Evolutionary conservation across 2,329 filamentous ascomycete genomes (phyloP).

Genomic region (Ceratocystis lukuohia): DNA sequence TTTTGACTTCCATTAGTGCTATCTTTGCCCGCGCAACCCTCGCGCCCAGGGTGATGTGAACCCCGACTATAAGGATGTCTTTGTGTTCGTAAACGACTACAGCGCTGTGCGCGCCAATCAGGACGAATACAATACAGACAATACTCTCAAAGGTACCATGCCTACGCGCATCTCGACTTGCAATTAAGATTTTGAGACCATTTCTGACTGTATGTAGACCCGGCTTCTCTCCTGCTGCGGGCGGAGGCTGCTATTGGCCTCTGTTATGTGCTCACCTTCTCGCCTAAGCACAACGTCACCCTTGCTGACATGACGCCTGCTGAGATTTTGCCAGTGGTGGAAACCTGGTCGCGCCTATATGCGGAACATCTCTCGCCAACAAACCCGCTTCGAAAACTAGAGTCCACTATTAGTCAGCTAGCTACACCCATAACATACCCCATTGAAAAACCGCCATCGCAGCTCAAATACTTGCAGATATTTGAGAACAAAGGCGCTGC

Average conservation of each 20-base stretch:
- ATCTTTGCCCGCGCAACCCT: conserved; percentile 83
- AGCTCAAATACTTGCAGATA: conserved; percentile 81
- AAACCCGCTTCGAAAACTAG: conserved; percentile 43
- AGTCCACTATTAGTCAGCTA: conserved; percentile 30
- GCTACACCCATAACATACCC: conserved; percentile 30
- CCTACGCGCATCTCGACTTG: background rate
- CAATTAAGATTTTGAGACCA: background rate
- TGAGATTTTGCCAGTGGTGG: conserved; percentile 69
- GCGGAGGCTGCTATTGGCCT: conserved; percentile 83
- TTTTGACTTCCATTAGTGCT: conserved; percentile 48
- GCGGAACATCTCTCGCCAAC: conserved; percentile 61
- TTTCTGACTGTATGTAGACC: conserved; percentile 34
- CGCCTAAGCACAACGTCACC: conserved; percentile 76
- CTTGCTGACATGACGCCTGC: conserved; percentile 71
- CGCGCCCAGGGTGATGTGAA: conserved; percentile 79
- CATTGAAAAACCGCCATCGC: conserved; percentile 23
- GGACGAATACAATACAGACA: conserved; percentile 50
- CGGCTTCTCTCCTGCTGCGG: conserved; percentile 62
- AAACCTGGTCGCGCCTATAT: conserved; percentile 89
- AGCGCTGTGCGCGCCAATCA: conserved; percentile 93
- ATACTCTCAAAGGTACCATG: conserved; percentile 28
- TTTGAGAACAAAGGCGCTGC: conserved; percentile 97
- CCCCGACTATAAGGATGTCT: conserved; percentile 73
- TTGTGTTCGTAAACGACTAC: conserved; percentile 95
- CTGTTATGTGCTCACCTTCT: conserved; percentile 95